A percentile compares a stretch with the other conserved stretches of the same genome.
phyloP scores from a whole-genome alignment of 1,139 yeast species.

The Meyerozyma carpophila region DNA sequence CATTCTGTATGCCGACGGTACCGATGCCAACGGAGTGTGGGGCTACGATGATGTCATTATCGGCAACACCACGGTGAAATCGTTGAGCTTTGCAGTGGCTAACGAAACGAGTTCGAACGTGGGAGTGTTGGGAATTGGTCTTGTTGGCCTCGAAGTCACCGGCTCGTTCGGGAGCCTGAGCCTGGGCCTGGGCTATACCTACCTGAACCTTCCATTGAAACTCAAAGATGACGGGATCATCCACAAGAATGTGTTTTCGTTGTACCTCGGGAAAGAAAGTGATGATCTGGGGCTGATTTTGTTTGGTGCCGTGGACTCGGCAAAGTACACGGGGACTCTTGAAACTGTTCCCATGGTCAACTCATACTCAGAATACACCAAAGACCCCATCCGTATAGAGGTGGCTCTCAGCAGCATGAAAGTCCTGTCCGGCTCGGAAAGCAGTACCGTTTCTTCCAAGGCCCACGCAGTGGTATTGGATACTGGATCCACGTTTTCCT shows the following conservation, averaged over 20 bases:
- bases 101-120: slow-evolving; percentile 34
- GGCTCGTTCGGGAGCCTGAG: slow-evolving; percentile 6
- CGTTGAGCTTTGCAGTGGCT: slow-evolving; percentile 49
- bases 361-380: neutral
- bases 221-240: slow-evolving; percentile 48
- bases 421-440: slow-evolving; percentile 6
- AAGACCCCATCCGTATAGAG: slow-evolving; percentile 22
- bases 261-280: slow-evolving; percentile 43
- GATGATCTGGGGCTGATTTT: slow-evolving; percentile 38
- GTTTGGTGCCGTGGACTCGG: slow-evolving; percentile 56
- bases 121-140: slow-evolving; percentile 54
- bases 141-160: slow-evolving; percentile 44
- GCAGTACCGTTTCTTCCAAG: slow-evolving; percentile 7
- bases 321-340: slow-evolving; percentile 45
- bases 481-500: slow-evolving; percentile 26
- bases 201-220: slow-evolving; percentile 55
- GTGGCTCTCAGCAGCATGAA: slow-evolving; percentile 18
- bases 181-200: slow-evolving; percentile 13
- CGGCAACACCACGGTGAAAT: slow-evolving; percentile 34
- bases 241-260: slow-evolving; percentile 44
- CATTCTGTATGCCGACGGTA: slow-evolving; percentile 59
- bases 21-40: slow-evolving; percentile 59
- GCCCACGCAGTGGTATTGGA: slow-evolving; percentile 14
- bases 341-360: slow-evolving; percentile 1
- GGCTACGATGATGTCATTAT: slow-evolving; percentile 41